Base-by-base conservation (phyloP, 2,329 filamentous ascomycete species). In the Westerdykella sp. region DNA sequence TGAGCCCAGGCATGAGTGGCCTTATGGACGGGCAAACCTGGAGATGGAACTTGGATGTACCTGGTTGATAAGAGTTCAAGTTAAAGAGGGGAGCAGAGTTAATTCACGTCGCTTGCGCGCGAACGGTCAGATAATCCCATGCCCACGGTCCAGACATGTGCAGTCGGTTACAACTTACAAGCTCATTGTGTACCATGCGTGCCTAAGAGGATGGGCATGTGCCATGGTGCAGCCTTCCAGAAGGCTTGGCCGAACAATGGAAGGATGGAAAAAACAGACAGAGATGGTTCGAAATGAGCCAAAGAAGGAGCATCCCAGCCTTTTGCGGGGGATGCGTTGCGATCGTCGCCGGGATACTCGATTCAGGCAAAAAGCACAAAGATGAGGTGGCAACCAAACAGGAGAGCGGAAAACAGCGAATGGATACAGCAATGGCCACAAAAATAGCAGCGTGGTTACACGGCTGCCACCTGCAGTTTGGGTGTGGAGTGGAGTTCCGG, bases 341-440 rank as follows among this genome's bases (percentile, higher is more conserved):
- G 53, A 55, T 55, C 53, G 40, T 40, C 53, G 28, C 53, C 34
- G 31, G 53, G 53, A 40, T 46, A 13, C 11, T 43, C 9, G 30
- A 51, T 55, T 55, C 49, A 55, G 53, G 50, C 50, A 55, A 51
- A 55, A 55, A 22, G 40, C 39, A 44, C 49, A 47, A 34, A 43
- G 18, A 35, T 12, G 40, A 23, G 30, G 35, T 32, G 18, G 15
- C 25, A 22, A 28, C 25, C 25, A 28, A 28, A 28, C 25, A 28
- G 25, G 25, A 5, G 25, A 28, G 25, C 31, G 10, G 10, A 21
- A 36, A 22, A 36, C 16, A 15, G 34, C 22, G 21, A 35, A 32
- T 23, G 39, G 39, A 35, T 34, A 40, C 34, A 14, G 11, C 25
- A 25, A n/a, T 31, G 2, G 21, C 25, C 14, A n/a, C 23, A 14